Base-by-base conservation (phyloP, 202 grass and related monocot species). In the Carex arenaria region DNA sequence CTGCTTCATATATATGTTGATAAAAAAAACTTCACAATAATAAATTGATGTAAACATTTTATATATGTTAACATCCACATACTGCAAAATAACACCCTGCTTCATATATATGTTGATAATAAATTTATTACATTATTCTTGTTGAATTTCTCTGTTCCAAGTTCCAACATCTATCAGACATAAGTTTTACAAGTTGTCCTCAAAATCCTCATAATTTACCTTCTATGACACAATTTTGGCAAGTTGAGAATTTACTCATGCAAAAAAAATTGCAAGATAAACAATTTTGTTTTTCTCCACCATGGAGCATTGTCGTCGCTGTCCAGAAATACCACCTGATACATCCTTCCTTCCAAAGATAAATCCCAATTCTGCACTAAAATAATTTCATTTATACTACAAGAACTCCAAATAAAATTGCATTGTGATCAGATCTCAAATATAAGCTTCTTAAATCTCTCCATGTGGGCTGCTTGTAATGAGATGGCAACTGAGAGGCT, bases 391-490 rank as follows among this genome's bases (percentile, higher is more conserved):
- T 14, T 77, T 57, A 57, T 30, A 34, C 8, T 59, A 77, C 72
- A 57, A 57, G 40, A 77, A 19, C 26, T 57, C 52, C 28, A 53
- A 56, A 26, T 9, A 51, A 53, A 53, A 53, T 26, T 26, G 26
- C 26, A 26, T 26, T 26, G 26, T 26, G 26, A 26, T 77, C 72
- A 77, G 30, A 36, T 57, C 3, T 97, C 87, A 8, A 69, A 77
- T 63, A 97, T 89, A 51, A 97, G 78, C 80, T 97, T 90, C 15
- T 84, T 61, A 67, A 97, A 97, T 83, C 86, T 92, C 81, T 86
- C 85, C 94, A 97, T 97, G 80, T 94, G 90, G 72, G 90, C 94
- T 14, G 89, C 85, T 84, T 97, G 89, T 87, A 97, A 66, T 0
- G 90, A 92, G 69, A 97, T 93, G 69, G 85, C 92, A 2, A 97